Percentiles rank a stretch among this genome's conserved stretches.
phyloP scores from a whole-genome alignment of 2,329 filamentous ascomycete species.

The Hirsutella minnesotensis region DNA sequence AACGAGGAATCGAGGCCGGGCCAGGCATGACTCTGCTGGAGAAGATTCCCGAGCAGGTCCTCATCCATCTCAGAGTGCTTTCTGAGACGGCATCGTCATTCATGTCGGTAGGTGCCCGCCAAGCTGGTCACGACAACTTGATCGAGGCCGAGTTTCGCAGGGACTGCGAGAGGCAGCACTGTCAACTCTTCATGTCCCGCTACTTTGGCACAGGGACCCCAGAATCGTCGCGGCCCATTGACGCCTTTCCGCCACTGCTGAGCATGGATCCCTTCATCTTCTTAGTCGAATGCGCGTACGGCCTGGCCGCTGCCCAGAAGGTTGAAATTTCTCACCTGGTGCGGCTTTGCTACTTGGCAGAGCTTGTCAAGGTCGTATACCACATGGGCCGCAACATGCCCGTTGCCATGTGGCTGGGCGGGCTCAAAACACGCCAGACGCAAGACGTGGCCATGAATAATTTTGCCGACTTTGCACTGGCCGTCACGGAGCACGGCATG shows the following conservation, averaged over 20 bases:
- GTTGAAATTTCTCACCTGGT: slow-evolving; percentile 71
- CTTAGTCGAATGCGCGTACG: slow-evolving; percentile 66
- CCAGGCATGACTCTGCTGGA: slow-evolving; percentile 66
- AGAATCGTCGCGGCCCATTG: slow-evolving; percentile 27
- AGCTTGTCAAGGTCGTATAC: slow-evolving; percentile 72
- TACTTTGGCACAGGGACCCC: slow-evolving; percentile 32
- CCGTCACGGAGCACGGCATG: slow-evolving; percentile 32
- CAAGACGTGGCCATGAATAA: slow-evolving; percentile 37
- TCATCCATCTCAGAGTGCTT: slow-evolving; percentile 80
- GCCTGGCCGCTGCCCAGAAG: slow-evolving; percentile 52
- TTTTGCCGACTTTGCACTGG: slow-evolving; percentile 43
- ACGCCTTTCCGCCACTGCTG: slow-evolving; percentile 46
- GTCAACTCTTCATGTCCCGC: slow-evolving; percentile 59
- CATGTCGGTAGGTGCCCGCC: slow-evolving; percentile 61
- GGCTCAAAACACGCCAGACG: slow-evolving; percentile 28
- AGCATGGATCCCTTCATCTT: slow-evolving; percentile 67
- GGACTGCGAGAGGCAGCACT: slow-evolving; percentile 61
- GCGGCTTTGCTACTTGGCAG: slow-evolving; percentile 77
- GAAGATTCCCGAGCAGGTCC: slow-evolving; percentile 68
- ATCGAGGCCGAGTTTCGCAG: slow-evolving; percentile 55
- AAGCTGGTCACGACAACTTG: slow-evolving; percentile 44
- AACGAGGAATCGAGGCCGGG: slow-evolving; percentile 69
- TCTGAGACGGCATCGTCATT: slow-evolving; percentile 84
- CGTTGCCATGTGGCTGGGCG: slow-evolving; percentile 33
- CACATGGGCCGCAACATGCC: slow-evolving; percentile 45